Conservation (phyloP, 371 early-diverging fungal genomes). For the Mortierella sp. region DNA sequence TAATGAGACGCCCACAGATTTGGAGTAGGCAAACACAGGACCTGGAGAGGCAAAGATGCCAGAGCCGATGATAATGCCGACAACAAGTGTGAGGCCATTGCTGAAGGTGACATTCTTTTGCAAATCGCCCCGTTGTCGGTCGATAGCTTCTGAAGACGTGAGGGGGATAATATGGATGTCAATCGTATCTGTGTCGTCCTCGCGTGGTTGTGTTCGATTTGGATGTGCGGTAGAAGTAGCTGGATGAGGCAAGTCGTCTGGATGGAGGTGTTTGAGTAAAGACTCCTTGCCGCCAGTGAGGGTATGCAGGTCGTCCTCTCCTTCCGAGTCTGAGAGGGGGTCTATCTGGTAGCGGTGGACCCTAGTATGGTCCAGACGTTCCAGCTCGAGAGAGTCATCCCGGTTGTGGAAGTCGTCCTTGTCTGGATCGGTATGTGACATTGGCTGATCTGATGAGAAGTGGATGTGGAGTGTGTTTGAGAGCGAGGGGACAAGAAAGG, state of each 20-base stretch:
- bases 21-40: constrained; percentile 79
- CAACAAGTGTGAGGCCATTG: constrained; percentile 76
- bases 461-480: not conserved
- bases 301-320: constrained; percentile 38
- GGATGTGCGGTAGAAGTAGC: not conserved
- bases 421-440: constrained; percentile 22
- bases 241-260: constrained; percentile 1
- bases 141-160: constrained; percentile 69
- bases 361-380: constrained; percentile 20
- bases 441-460: constrained; percentile 3
- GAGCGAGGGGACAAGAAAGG: too few species aligned
- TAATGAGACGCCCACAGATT: constrained; percentile 81
- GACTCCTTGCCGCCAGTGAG: constrained; percentile 40
- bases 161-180: constrained; percentile 54
- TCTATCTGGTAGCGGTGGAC: constrained; percentile 49
- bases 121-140: constrained; percentile 64
- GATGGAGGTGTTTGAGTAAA: constrained; percentile 23
- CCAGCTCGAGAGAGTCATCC: constrained; percentile 50
- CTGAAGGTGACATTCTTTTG: constrained; percentile 75
- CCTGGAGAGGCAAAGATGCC: constrained; percentile 91
- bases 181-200: constrained; percentile 44
- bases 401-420: constrained; percentile 35
- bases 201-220: constrained; percentile 9
- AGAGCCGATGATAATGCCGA: constrained; percentile 88
- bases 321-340: constrained; percentile 51